phyloP scores from a whole-genome alignment of 768 basidiomycete genomes.

The Boletus reticulatus region DNA sequence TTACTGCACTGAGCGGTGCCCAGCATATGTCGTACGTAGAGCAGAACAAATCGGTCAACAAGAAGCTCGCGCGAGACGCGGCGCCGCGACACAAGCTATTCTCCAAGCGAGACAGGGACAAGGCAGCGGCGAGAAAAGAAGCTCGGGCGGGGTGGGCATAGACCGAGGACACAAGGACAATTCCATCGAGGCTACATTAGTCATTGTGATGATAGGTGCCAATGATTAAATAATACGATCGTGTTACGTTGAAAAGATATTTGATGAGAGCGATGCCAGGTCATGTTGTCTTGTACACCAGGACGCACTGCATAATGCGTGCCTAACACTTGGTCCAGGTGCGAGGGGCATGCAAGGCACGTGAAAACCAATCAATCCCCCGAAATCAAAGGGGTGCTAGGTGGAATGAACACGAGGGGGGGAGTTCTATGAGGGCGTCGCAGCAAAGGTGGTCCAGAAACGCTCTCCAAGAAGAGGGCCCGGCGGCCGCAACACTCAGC shows the following conservation, averaged over 20 bases:
- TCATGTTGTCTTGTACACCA: slow-evolving; percentile 11
- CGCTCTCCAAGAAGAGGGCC: neutral
- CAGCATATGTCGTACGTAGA: slow-evolving; percentile 93
- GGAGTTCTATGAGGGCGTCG: slow-evolving; percentile 13
- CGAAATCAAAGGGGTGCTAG: slow-evolving; percentile 25
- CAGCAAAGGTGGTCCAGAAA: neutral
- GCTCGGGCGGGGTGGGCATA: slow-evolving; percentile 32
- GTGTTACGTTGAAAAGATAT: slow-evolving; percentile 8
- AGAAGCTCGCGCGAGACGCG: slow-evolving; percentile 56
- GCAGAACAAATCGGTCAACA: slow-evolving; percentile 89
- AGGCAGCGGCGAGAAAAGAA: slow-evolving; percentile 52
- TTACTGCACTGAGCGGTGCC: slow-evolving; percentile 82
- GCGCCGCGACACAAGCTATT: slow-evolving; percentile 75
- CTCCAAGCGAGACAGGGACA: slow-evolving; percentile 78
- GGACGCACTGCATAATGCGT: slow-evolving; percentile 13
- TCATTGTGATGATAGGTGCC: slow-evolving; percentile 16
- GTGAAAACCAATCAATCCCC: slow-evolving; percentile 29
- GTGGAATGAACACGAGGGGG: slow-evolving; percentile 27
- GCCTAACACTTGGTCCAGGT: slow-evolving; percentile 26
- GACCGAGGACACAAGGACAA: neutral
- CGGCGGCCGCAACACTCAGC: neutral
- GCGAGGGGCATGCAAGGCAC: slow-evolving; percentile 21
- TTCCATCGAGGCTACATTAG: neutral
- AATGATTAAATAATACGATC: slow-evolving; percentile 11
- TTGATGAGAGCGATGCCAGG: slow-evolving; percentile 10